A percentile compares a stretch with the other conserved stretches of the same genome.
These are phyloP conservation scores for Populus hybrid DNA, from an alignment of 441 rosid genomes.

Conservation along the genomic window DNA sequence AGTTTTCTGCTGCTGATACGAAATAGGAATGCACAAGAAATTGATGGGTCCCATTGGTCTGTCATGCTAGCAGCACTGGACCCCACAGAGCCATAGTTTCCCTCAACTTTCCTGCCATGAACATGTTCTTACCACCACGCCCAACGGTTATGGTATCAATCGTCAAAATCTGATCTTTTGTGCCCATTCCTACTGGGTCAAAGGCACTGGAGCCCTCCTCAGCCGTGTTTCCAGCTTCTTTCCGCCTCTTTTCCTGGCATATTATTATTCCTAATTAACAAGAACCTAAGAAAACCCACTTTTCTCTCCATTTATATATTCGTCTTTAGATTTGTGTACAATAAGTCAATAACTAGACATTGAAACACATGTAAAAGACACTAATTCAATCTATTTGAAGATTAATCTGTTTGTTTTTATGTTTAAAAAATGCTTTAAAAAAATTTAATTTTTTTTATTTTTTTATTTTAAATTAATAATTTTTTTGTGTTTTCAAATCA, in stretches of 20 bases:
- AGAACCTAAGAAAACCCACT: too few species aligned
- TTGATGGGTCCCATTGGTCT: constrained; percentile 30
- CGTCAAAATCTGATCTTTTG: too few species aligned
- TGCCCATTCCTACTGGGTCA: too few species aligned
- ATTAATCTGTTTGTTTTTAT: too few species aligned
- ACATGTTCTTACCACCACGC: neutral
- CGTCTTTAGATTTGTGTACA: neutral
- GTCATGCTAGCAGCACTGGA: constrained; percentile 18
- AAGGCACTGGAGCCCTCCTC: too few species aligned
- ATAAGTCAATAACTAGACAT: neutral
- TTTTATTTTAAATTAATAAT: too few species aligned
- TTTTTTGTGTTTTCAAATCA: too few species aligned
- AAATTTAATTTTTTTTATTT: too few species aligned
- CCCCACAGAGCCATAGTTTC: constrained; percentile 13
- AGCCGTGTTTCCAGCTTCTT: too few species aligned
- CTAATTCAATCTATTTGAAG: neutral
- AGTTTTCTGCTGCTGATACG: constrained; percentile 16
- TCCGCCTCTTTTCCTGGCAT: too few species aligned
- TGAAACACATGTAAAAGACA: neutral
- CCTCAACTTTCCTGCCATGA: neutral
- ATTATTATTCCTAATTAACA: too few species aligned
- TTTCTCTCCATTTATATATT: neutral
- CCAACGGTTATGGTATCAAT: neutral
- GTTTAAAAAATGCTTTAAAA: too few species aligned
- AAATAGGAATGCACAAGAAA: constrained; percentile 15